Percentiles rank a stretch among this genome's conserved stretches.
Conservation (phyloP, 768 basidiomycete genomes). For the Auriscalpium microsporum region DNA sequence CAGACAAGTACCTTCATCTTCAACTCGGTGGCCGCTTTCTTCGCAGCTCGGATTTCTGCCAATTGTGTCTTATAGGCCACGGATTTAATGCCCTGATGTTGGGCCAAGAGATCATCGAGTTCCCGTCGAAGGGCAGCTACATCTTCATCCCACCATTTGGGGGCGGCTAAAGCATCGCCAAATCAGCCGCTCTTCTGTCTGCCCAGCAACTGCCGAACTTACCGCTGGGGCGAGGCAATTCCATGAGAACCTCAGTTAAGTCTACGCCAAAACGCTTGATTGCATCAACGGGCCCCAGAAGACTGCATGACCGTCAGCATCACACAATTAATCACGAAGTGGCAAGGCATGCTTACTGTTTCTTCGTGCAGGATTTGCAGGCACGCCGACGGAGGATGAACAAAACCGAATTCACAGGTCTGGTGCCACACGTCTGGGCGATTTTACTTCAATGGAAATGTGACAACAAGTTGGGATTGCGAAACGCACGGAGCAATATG, state of each 20-base stretch:
- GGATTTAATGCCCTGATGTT: neutral
- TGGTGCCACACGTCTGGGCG: constrained; percentile 6
- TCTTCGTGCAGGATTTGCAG: constrained; percentile 4
- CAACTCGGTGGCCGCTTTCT: neutral
- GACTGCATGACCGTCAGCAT: too few species aligned
- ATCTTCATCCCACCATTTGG: too few species aligned
- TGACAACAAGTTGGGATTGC: too few species aligned
- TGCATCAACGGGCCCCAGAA: neutral
- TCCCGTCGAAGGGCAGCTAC: neutral
- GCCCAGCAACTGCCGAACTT: neutral
- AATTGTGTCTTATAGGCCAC: neutral
- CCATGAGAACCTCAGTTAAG: too few species aligned
- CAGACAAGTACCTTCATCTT: neutral
- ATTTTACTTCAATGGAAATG: too few species aligned
- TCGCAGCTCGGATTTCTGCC: neutral
- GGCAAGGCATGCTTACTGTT: constrained; percentile 1
- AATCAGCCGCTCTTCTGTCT: neutral
- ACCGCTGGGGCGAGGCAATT: neutral
- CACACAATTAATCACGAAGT: neutral
- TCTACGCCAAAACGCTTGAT: neutral
- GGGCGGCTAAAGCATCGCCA: too few species aligned
- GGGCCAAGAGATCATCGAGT: neutral
- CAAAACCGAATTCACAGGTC: constrained; percentile 1
- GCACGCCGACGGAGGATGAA: constrained; percentile 9
- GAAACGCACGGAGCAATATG: constrained; percentile 4